These are phyloP conservation scores for Paulownia fortunei DNA, from an alignment of 257 asterid species.

Conservation along the genomic window DNA sequence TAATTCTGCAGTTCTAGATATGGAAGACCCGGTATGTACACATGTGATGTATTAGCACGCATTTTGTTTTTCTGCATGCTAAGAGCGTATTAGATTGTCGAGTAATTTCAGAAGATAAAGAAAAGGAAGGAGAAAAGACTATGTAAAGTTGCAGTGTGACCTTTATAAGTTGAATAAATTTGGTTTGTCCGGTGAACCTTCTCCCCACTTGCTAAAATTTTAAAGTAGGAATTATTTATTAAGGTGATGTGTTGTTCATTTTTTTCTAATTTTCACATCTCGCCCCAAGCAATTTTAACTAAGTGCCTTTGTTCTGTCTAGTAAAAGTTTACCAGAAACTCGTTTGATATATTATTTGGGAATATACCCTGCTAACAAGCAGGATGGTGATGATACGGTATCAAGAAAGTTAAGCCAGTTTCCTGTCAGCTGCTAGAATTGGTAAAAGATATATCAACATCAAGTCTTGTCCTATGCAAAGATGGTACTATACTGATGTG, in stretches of 20 bases:
- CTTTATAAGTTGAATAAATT: background rate
- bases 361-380: background rate
- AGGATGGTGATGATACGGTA: background rate
- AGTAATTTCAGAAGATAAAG: background rate
- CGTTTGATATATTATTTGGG: background rate
- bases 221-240: background rate
- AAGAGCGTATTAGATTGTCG: background rate
- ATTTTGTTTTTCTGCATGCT: slow-evolving; percentile 1
- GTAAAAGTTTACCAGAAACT: background rate
- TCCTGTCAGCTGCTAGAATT: background rate
- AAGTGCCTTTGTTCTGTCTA: background rate
- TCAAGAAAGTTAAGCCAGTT: background rate
- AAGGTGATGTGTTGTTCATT: background rate
- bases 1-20: slow-evolving; percentile 46
- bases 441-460: background rate
- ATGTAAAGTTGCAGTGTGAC: slow-evolving; percentile 9
- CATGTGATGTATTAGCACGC: slow-evolving; percentile 9
- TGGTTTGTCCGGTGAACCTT: background rate
- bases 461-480: background rate
- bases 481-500: background rate
- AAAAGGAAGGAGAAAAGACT: background rate
- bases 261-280: background rate
- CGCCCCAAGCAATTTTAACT: background rate
- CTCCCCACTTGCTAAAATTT: background rate
- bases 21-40: slow-evolving; percentile 60